Percentiles rank a stretch among this genome's conserved stretches.
Evolutionary conservation across 2,329 filamentous ascomycete genomes (phyloP).

Genomic region (Calonectria henricotiae): DNA sequence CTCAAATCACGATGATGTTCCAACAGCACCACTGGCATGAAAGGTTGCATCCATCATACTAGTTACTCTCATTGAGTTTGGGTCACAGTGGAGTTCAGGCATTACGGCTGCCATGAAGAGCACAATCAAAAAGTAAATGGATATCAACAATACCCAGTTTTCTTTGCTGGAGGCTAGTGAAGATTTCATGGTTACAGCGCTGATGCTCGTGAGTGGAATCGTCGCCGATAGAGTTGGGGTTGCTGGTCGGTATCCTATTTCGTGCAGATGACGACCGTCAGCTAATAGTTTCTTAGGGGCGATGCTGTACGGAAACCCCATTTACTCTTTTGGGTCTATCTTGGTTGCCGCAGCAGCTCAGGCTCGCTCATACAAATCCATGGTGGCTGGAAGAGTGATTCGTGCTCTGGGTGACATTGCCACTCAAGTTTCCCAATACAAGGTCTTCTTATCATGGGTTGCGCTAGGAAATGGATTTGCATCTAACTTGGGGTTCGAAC

Average conservation of each 20-base stretch:
- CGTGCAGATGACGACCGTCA: accelerated
- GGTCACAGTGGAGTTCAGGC: constrained; percentile 71
- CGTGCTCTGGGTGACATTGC: constrained; percentile 74
- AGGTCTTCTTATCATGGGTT: constrained; percentile 77
- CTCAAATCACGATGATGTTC: constrained; percentile 19
- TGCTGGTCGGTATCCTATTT: constrained; percentile 58
- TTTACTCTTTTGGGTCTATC: constrained; percentile 72
- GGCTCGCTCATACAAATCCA: constrained; percentile 71
- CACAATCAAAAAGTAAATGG: constrained; percentile 72
- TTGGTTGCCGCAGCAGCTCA: constrained; percentile 72
- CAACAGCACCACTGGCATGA: constrained; percentile 43
- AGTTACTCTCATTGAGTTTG: constrained; percentile 71
- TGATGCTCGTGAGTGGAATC: constrained; percentile 70
- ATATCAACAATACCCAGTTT: constrained; percentile 74
- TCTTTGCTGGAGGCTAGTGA: constrained; percentile 73
- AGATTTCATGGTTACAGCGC: constrained; percentile 72
- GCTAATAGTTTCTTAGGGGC: constrained; percentile 55
- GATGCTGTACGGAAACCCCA: constrained; percentile 72
- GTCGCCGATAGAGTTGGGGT: constrained; percentile 73
- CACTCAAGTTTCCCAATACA: constrained; percentile 76
- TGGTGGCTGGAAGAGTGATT: constrained; percentile 71
- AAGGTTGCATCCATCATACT: constrained; percentile 61
- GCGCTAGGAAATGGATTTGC: constrained; percentile 74
- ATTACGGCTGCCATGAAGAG: constrained; percentile 74
- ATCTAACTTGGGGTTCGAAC: constrained; percentile 73